Evolutionary conservation across 768 basidiomycete species (phyloP), one percentile per base, ranked within the genome.

Genomic region (Hericium erinaceus): DNA sequence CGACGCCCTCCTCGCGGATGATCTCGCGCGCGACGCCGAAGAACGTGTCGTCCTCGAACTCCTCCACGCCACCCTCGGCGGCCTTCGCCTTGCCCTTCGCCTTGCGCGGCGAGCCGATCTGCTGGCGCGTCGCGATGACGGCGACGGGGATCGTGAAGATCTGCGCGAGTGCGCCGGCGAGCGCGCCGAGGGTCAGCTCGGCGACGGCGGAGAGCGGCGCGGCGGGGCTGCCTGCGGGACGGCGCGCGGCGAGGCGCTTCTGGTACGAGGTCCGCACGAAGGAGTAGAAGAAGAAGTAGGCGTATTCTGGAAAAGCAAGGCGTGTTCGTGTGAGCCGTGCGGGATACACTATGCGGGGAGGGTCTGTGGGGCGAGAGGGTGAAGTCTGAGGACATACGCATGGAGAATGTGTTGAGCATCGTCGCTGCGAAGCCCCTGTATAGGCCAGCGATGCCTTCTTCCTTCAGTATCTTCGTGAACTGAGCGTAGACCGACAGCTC

Each of bases 241-340:
- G 75, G 56, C 77, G 81, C 18, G 77, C 73, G 11, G 79, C 72
- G 51, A 92, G 72, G 16, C 90, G 81, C 65, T 82, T 85, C 64
- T 89, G 81, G 72, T 94, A 94, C 4, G 88, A 79, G 20, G 79
- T 83, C 62, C 97, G 83, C 24, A 98, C 88, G 70, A 93, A 78
- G 20, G 94, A 89, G 70, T 98, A 98, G 76, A 97, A 98, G 80
- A 95, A 98, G 79, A 99, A 99, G 75, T 99, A 99, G 24, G 97
- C 95, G 68, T 95, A 98, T 83, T 97, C 95, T 97, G 62, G 41
- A 48, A 5, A 26, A 10, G 33, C 6, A 33, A 98, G 24, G 97
- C 95, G 68, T 95, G 97, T 83, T 95, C 94, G 95, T 61, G 41
- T 48, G 4, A 26, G 10, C 3, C 9, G 61, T 46, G 26, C 26